Percentiles rank a stretch among this genome's conserved stretches.
Evolutionary conservation across 305 asterid genomes (phyloP).

Genomic region (Fraxinus ornus): DNA sequence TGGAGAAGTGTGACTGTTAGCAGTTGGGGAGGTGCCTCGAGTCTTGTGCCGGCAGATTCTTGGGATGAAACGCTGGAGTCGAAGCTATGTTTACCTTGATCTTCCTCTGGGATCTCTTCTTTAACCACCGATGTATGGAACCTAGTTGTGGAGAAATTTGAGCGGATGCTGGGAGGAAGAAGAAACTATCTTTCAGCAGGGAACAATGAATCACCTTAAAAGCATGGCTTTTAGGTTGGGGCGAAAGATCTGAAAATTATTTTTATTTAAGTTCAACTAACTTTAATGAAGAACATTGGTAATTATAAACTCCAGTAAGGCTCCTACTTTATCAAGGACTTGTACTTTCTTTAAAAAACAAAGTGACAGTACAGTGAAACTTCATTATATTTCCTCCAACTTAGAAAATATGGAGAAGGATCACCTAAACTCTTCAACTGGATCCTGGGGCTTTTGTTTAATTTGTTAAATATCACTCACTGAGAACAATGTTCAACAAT

Average conservation of each 20-base stretch:
- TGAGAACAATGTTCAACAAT: background rate
- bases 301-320: background rate
- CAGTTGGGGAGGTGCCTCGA: background rate
- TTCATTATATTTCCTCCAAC: background rate
- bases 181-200: background rate
- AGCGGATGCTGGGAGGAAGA: background rate
- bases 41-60: background rate
- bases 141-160: background rate
- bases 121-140: background rate
- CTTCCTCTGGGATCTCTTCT: background rate
- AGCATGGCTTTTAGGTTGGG: background rate
- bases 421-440: background rate
- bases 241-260: background rate
- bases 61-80: background rate
- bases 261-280: background rate
- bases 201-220: background rate
- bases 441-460: slow-evolving; percentile 14
- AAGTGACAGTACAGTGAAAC: background rate
- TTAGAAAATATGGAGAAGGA: background rate
- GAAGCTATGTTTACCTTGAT: background rate
- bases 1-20: background rate
- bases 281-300: background rate
- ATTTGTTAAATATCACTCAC: background rate
- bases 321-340: slow-evolving; percentile 2
- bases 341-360: background rate